A percentile compares a stretch with the other conserved stretches of the same genome.
Conservation (phyloP, 768 basidiomycete species). For the Leccinum uliginosum region DNA sequence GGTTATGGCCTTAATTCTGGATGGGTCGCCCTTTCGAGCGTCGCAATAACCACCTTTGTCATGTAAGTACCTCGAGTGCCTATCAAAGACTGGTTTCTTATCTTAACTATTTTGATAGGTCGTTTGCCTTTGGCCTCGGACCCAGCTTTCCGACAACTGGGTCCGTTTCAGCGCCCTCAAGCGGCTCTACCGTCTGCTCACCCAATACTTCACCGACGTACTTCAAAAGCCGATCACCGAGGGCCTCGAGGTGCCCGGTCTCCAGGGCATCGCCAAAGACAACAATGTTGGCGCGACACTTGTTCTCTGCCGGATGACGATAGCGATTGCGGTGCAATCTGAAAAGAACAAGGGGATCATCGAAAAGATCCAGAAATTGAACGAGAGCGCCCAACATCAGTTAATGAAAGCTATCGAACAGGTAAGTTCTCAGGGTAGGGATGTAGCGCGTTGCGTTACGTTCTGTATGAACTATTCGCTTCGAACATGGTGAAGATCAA, state of each 20-base stretch:
- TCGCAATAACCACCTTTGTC: constrained; percentile 76
- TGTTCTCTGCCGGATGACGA: constrained; percentile 72
- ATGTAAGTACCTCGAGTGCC: constrained; percentile 47
- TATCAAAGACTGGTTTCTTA: not conserved
- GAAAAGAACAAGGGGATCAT: constrained; percentile 87
- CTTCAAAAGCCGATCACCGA: constrained; percentile 74
- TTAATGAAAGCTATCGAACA: constrained; percentile 94
- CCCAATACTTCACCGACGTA: constrained; percentile 82
- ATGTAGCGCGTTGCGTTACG: not conserved
- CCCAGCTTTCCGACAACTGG: constrained; percentile 84
- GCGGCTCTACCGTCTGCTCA: constrained; percentile 81
- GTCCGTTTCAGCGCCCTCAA: constrained; percentile 81
- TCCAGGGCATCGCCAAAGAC: constrained; percentile 83
- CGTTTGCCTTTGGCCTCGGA: constrained; percentile 87
- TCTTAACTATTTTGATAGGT: constrained; percentile 38
- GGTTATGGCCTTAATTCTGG: constrained; percentile 69
- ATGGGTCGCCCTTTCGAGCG: constrained; percentile 56
- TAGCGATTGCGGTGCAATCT: constrained; percentile 86
- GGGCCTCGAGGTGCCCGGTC: constrained; percentile 79
- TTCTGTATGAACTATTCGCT: not conserved
- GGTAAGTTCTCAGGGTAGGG: constrained; percentile 40
- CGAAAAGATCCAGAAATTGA: constrained; percentile 79
- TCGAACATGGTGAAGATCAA: constrained; percentile 62
- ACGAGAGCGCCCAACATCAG: constrained; percentile 79
- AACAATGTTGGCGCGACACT: constrained; percentile 60